A percentile compares a stretch with the other conserved stretches of the same genome.
phyloP scores from a whole-genome alignment of 192 early-diverging fungal species.

The Coemansia sp. region DNA sequence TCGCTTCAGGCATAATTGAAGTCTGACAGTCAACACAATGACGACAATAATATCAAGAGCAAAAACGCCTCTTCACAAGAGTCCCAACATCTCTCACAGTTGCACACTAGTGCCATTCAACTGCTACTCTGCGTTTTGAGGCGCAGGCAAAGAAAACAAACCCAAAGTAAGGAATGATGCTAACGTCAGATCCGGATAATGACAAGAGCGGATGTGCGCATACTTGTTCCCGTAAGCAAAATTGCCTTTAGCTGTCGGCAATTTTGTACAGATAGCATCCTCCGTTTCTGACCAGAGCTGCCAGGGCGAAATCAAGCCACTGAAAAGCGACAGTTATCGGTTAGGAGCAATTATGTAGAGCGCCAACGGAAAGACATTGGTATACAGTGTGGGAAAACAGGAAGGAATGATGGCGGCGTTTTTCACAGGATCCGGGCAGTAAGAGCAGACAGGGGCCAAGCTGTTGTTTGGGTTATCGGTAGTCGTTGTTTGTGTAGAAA shows the following conservation, averaged over 20 bases:
- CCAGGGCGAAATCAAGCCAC: neutral
- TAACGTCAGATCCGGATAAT: conserved; percentile 11
- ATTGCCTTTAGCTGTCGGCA: neutral
- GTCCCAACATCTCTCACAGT: neutral
- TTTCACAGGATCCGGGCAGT: conserved; percentile 1
- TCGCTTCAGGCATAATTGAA: neutral
- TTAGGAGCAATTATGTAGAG: neutral
- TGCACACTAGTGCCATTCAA: neutral
- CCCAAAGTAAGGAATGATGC: neutral
- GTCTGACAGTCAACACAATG: neutral
- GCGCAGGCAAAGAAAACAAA: neutral
- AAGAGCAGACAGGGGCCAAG: neutral
- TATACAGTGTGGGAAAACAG: conserved; percentile 1
- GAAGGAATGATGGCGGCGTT: conserved; percentile 2
- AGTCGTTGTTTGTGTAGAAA: conserved; percentile 3
- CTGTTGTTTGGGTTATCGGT: conserved; percentile 1
- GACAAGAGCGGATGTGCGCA: neutral
- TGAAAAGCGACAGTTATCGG: neutral
- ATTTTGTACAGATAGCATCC: neutral
- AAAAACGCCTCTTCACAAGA: conserved; percentile 4
- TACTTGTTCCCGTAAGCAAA: neutral
- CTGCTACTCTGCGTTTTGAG: neutral
- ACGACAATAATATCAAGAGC: conserved; percentile 2
- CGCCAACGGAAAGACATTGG: conserved; percentile 1
- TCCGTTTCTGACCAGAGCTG: neutral